Evolutionary conservation across 495 filamentous ascomycete species (phyloP).

Genomic region (Neurospora sp.): DNA sequence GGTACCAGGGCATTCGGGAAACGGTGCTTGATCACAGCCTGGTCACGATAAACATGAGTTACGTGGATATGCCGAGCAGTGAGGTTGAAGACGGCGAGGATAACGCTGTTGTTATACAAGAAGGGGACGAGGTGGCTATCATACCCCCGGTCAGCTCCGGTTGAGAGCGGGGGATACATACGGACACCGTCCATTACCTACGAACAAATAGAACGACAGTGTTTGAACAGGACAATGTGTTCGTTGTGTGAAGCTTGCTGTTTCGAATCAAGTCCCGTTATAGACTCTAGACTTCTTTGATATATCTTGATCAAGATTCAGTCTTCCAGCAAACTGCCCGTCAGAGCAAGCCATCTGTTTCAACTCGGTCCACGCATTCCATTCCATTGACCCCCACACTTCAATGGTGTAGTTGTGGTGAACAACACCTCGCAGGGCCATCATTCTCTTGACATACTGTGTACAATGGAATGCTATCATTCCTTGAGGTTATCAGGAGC

Average conservation of each 20-base stretch:
- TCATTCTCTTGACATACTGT: not conserved
- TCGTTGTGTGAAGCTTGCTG: not conserved
- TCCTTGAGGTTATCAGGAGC: not conserved
- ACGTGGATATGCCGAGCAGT: constrained; percentile 59
- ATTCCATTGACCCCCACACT: not conserved
- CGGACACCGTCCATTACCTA: not conserved
- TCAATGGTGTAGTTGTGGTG: not conserved
- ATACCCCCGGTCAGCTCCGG: constrained; percentile 96
- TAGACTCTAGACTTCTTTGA: not conserved
- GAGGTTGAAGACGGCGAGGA: constrained; percentile 28
- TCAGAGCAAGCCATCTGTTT: not conserved
- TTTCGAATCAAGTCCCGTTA: not conserved
- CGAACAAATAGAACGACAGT: constrained; percentile 14
- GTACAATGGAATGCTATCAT: not conserved
- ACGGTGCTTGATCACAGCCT: constrained; percentile 68
- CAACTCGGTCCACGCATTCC: not conserved
- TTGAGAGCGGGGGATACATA: constrained; percentile 12
- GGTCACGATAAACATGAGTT: constrained; percentile 78
- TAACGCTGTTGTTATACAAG: constrained; percentile 48
- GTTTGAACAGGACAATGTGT: constrained; percentile 1
- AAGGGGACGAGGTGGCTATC: constrained; percentile 84
- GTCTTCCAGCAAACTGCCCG: not conserved
- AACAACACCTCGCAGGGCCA: not conserved
- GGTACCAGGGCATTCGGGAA: constrained; percentile 67
- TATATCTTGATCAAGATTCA: not conserved